Percentiles rank a stretch among this genome's conserved stretches.
Conservation (phyloP, 768 basidiomycete genomes). For the Filobasidium wieringae region DNA sequence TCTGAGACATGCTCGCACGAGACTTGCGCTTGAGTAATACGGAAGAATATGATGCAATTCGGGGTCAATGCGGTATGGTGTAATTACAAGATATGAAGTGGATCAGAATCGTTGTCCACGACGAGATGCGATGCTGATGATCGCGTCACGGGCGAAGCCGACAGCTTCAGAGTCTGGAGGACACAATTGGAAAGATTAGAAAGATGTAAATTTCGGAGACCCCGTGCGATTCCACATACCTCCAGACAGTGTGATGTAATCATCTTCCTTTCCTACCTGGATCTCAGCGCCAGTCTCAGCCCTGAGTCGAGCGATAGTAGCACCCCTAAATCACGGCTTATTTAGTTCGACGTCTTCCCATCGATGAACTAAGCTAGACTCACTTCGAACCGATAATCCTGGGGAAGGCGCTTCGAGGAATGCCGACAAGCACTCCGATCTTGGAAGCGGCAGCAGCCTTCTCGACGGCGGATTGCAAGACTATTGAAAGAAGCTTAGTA, state of each 20-base stretch:
- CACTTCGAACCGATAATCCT: conserved; percentile 83
- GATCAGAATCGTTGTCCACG: conserved; percentile 17
- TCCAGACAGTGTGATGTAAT: conserved; percentile 64
- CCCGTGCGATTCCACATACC: conserved; percentile 46
- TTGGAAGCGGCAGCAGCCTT: conserved; percentile 31
- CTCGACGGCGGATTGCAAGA: conserved; percentile 27
- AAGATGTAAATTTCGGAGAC: background rate
- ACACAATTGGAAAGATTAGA: background rate
- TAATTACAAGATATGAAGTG: background rate
- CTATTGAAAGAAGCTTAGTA: background rate
- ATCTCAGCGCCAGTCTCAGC: conserved; percentile 85
- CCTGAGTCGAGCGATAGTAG: conserved; percentile 77
- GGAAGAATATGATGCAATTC: too few species aligned
- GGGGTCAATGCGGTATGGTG: background rate
- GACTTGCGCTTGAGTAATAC: too few species aligned
- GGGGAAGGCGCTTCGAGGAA: conserved; percentile 65
- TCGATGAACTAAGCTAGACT: conserved; percentile 1
- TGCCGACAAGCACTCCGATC: conserved; percentile 38
- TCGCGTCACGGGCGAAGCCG: conserved; percentile 35
- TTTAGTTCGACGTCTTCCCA: background rate
- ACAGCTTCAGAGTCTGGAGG: conserved; percentile 32
- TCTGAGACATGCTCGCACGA: too few species aligned
- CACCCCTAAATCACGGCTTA: conserved; percentile 38
- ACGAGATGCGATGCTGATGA: conserved; percentile 32
- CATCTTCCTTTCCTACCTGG: conserved; percentile 76